phyloP scores from a whole-genome alignment of 805 yeast genomes.

The Suhomyces tanzawaensis region DNA sequence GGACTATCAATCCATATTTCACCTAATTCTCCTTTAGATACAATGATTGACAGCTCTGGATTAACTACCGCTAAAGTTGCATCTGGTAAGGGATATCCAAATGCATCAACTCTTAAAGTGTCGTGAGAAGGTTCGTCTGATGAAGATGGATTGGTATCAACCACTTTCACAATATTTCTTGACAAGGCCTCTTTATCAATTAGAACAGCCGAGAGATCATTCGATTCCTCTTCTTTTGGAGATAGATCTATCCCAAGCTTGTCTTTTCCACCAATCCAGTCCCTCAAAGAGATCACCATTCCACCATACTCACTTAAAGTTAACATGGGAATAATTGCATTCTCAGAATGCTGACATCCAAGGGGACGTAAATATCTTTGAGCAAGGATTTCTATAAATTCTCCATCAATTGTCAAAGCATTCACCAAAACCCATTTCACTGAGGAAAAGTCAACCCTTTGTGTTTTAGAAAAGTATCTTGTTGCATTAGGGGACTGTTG shows the following conservation, averaged over 20 bases:
- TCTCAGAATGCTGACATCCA: constrained; percentile 75
- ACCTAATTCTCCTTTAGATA: constrained; percentile 78
- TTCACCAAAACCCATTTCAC: constrained; percentile 89
- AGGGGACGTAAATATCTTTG: constrained; percentile 89
- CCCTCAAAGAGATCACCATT: constrained; percentile 86
- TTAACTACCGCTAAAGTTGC: constrained; percentile 91
- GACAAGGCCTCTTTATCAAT: constrained; percentile 73
- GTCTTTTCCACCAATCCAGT: constrained; percentile 78
- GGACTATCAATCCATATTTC: constrained; percentile 98
- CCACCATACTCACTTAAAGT: constrained; percentile 95
- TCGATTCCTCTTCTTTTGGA: constrained; percentile 33
- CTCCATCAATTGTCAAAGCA: constrained; percentile 87
- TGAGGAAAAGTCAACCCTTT: constrained; percentile 71
- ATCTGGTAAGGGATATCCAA: constrained; percentile 93
- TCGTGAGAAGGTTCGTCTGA: constrained; percentile 41
- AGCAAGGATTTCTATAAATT: constrained; percentile 82
- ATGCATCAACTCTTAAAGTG: constrained; percentile 73
- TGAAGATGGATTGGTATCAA: constrained; percentile 55
- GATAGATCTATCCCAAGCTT: constrained; percentile 47
- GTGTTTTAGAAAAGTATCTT: constrained; percentile 71
- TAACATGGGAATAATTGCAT: constrained; percentile 82
- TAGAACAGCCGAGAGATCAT: constrained; percentile 59
- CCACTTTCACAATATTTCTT: constrained; percentile 66
- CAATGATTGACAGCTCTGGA: constrained; percentile 80
- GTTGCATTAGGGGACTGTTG: constrained; percentile 86